Conservation (phyloP, 345 rosid species). For the Populus tremula region DNA sequence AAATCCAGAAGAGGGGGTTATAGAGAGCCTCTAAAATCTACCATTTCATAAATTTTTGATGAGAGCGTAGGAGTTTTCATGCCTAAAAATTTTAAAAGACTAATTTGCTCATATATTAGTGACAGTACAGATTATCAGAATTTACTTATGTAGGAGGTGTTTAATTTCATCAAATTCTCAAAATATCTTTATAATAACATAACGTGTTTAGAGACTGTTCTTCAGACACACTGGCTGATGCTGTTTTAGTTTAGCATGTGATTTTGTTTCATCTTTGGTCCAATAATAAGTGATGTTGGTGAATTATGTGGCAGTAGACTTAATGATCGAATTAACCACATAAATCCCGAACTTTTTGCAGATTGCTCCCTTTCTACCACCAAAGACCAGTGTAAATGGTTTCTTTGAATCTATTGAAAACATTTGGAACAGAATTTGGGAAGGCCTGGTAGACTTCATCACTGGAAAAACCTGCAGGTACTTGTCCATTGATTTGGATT, state of each 20-base stretch:
- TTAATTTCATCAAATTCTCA: background rate
- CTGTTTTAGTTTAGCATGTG: background rate
- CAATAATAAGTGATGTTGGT: background rate
- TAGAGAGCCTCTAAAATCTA: background rate
- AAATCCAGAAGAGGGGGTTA: background rate
- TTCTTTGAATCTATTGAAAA: constrained; percentile 61
- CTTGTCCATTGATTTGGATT: background rate
- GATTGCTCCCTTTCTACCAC: constrained; percentile 63
- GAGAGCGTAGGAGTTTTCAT: background rate
- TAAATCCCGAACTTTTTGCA: constrained; percentile 32
- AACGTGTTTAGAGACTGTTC: background rate
- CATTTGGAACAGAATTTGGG: constrained; percentile 56
- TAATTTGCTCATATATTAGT: background rate
- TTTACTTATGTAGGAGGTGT: background rate
- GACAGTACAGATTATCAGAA: background rate
- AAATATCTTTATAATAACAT: background rate
- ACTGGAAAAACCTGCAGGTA: constrained; percentile 88
- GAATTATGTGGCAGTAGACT: background rate
- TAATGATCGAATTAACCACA: background rate
- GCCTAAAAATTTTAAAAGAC: background rate
- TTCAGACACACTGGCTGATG: background rate
- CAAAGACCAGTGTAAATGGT: constrained; percentile 53
- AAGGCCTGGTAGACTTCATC: constrained; percentile 65
- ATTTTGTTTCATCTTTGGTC: background rate
- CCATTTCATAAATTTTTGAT: background rate